Percentiles rank a stretch among this genome's conserved stretches.
Conservation (phyloP, 192 early-diverging fungal genomes). For the Dispira simplex region DNA sequence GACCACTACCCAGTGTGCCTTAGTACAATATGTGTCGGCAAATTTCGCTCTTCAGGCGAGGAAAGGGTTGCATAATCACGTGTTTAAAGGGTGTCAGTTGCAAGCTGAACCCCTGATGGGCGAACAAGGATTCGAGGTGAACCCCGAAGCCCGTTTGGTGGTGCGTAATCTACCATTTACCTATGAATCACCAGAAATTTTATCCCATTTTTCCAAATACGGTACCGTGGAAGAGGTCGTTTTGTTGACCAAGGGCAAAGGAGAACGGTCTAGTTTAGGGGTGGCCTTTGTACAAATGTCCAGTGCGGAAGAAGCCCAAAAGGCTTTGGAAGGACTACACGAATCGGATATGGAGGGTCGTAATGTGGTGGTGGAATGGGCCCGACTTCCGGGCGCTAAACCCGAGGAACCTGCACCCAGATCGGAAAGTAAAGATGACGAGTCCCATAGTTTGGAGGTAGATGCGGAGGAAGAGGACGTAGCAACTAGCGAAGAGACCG, state of each 20-base stretch:
- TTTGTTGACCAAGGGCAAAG: slow-evolving; percentile 11
- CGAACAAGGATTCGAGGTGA: slow-evolving; percentile 28
- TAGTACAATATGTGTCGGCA: too few relatives aligned
- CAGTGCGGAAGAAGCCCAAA: slow-evolving; percentile 48
- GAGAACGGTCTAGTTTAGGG: slow-evolving; percentile 20
- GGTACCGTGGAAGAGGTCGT: too few relatives aligned
- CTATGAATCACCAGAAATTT: too few relatives aligned
- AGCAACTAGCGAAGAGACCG: slow-evolving; percentile 16
- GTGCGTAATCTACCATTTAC: slow-evolving; percentile 59
- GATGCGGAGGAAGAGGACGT: too few relatives aligned
- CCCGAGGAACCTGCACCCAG: too few relatives aligned
- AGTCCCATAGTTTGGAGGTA: too few relatives aligned
- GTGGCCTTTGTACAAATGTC: slow-evolving; percentile 87
- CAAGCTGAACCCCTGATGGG: slow-evolving; percentile 22
- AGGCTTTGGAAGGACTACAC: slow-evolving; percentile 57
- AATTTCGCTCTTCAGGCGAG: slow-evolving; percentile 25
- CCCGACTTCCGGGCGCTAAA: too few relatives aligned
- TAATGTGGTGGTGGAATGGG: slow-evolving; percentile 42
- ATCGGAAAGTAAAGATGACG: too few relatives aligned
- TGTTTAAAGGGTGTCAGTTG: slow-evolving; percentile 54
- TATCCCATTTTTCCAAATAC: too few relatives aligned
- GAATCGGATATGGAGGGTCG: slow-evolving; percentile 51
- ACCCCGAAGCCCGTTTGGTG: slow-evolving; percentile 46
- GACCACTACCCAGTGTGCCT: too few relatives aligned
- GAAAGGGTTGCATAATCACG: slow-evolving; percentile 47